Percentiles rank a stretch among this genome's conserved stretches.
phyloP scores from a whole-genome alignment of 768 basidiomycete genomes.

The Trametes sanguinea region DNA sequence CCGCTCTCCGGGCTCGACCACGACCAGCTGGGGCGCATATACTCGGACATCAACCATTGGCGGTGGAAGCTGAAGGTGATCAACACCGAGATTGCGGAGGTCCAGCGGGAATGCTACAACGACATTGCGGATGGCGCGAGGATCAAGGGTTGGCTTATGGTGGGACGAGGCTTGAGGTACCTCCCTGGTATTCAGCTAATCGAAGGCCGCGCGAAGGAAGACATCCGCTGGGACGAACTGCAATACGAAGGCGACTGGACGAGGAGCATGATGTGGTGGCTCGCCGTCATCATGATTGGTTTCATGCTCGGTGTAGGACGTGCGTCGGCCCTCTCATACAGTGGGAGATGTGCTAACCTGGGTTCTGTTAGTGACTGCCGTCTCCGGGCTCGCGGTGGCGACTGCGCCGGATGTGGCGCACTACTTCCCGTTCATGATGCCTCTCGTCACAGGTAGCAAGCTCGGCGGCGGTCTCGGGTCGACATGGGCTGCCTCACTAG shows the following conservation, averaged over 20 bases:
- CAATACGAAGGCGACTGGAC: conserved; percentile 55
- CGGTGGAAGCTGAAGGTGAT: conserved; percentile 69
- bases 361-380: conserved; percentile 59
- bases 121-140: conserved; percentile 70
- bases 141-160: conserved; percentile 77
- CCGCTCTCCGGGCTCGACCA: conserved; percentile 74
- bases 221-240: conserved; percentile 78
- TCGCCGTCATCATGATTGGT: conserved; percentile 49
- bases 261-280: conserved; percentile 65
- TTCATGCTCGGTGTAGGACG: conserved; percentile 58
- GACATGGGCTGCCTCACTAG: conserved; percentile 66
- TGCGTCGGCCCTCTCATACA: conserved; percentile 39
- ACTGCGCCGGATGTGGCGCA: conserved; percentile 75
- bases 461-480: conserved; percentile 67
- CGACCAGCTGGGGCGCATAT: conserved; percentile 64
- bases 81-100: conserved; percentile 71
- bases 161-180: conserved; percentile 66
- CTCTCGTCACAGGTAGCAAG: conserved; percentile 49
- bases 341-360: background rate
- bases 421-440: conserved; percentile 64
- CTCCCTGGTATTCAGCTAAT: conserved; percentile 68
- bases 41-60: conserved; percentile 70
- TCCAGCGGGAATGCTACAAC: conserved; percentile 65
- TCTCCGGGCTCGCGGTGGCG: conserved; percentile 64
- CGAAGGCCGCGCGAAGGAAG: conserved; percentile 80